Conservation (phyloP, 2,329 filamentous ascomycete genomes). For the Raffaelea arxii region DNA sequence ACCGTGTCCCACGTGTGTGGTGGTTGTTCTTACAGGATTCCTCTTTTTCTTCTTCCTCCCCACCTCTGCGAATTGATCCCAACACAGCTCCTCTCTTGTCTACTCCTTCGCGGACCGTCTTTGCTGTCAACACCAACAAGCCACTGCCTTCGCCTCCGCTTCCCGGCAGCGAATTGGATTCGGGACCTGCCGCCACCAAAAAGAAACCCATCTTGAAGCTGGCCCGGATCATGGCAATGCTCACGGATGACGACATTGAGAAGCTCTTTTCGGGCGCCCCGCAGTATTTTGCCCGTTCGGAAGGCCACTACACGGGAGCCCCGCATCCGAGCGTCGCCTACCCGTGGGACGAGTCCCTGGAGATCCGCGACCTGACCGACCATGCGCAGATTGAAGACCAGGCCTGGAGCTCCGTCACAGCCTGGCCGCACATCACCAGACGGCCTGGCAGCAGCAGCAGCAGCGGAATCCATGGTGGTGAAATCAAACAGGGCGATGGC, state of each 20-base stretch:
- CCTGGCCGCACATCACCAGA: constrained; percentile 51
- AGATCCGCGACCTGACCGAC: constrained; percentile 55
- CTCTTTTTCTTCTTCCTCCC: background rate
- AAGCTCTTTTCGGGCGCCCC: constrained; percentile 68
- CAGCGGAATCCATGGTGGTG: constrained; percentile 32
- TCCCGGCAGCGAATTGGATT: constrained; percentile 29
- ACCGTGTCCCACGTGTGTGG: too few relatives aligned
- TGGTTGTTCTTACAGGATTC: too few relatives aligned
- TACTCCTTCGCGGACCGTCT: constrained; percentile 1
- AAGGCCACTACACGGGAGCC: constrained; percentile 49
- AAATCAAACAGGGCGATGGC: background rate
- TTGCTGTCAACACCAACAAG: constrained; percentile 40
- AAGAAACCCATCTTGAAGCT: constrained; percentile 41
- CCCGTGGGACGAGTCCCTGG: constrained; percentile 54
- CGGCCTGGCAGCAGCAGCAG: constrained; percentile 17
- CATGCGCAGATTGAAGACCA: constrained; percentile 53
- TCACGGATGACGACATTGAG: constrained; percentile 51
- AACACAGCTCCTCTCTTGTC: constrained; percentile 5
- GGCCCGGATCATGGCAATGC: constrained; percentile 48
- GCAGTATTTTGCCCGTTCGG: constrained; percentile 55
- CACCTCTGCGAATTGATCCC: background rate
- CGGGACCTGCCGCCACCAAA: constrained; percentile 25
- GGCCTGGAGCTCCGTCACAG: constrained; percentile 53
- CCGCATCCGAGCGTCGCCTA: constrained; percentile 56
- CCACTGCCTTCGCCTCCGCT: constrained; percentile 45